Evolutionary conservation across 371 early-diverging fungal species (phyloP).

Genomic region (Dichotomocladium elegans): DNA sequence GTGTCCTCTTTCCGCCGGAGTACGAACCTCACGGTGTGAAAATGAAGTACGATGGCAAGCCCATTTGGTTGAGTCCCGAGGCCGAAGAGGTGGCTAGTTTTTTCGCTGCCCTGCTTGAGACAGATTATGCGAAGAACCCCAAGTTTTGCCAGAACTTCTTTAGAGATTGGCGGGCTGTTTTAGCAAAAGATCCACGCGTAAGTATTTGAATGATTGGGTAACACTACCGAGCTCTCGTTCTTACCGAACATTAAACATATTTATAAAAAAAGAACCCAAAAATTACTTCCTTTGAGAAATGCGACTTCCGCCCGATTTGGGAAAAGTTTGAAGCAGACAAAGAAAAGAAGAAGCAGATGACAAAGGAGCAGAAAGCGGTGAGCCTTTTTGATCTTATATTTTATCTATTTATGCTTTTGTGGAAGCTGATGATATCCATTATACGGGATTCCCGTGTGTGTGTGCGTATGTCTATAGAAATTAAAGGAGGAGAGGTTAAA

Average conservation of each 20-base stretch:
- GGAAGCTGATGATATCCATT: too few relatives aligned
- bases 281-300: conserved; percentile 76
- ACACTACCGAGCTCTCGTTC: too few relatives aligned
- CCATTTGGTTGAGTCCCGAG: conserved; percentile 69
- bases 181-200: conserved; percentile 66
- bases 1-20: conserved; percentile 89
- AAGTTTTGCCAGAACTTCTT: conserved; percentile 92
- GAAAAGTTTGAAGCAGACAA: conserved; percentile 74
- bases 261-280: conserved; percentile 48
- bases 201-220: too few relatives aligned
- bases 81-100: conserved; percentile 96
- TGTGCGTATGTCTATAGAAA: conserved; percentile 18
- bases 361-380: conserved; percentile 88
- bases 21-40: conserved; percentile 90
- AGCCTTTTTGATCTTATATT: too few relatives aligned
- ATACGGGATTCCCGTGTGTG: too few relatives aligned
- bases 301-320: conserved; percentile 88
- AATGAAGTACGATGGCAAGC: conserved; percentile 82
- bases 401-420: too few relatives aligned
- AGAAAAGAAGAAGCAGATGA: conserved; percentile 79
- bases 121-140: conserved; percentile 82
- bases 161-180: conserved; percentile 70
- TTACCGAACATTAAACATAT: too few relatives aligned
- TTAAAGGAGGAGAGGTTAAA: conserved; percentile 70
- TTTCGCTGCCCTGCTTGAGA: conserved; percentile 84